Evolutionary conservation across 1,284 basidiomycete genomes (phyloP).

Genomic region (Irpex sp.): DNA sequence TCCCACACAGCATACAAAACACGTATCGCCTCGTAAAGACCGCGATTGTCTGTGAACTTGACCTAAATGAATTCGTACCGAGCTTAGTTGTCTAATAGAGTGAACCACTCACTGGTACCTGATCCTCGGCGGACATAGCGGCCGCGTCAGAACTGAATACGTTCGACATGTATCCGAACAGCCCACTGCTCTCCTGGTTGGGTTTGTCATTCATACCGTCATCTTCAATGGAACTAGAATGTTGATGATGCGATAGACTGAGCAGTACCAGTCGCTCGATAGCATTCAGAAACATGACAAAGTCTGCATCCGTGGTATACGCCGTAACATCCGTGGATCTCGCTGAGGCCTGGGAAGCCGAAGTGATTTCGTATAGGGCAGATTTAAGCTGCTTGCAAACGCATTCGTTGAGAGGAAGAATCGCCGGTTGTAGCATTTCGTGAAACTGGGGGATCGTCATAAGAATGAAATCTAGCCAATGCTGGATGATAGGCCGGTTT

Average conservation of each 20-base stretch:
- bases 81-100: conserved; percentile 5
- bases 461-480: conserved; percentile 96
- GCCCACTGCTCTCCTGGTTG: conserved; percentile 51
- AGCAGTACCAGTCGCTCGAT: conserved; percentile 78
- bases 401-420: conserved; percentile 81
- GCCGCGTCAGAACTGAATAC: conserved; percentile 69
- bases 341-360: conserved; percentile 32
- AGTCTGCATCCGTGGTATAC: conserved; percentile 75
- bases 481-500: conserved; percentile 82
- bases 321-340: conserved; percentile 39
- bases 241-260: conserved; percentile 51
- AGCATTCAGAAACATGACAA: conserved; percentile 79
- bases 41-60: conserved; percentile 66
- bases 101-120: conserved; percentile 46
- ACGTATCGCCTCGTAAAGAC: conserved; percentile 68
- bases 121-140: conserved; percentile 45
- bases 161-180: conserved; percentile 79
- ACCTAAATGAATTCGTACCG: conserved; percentile 35
- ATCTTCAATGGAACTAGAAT: conserved; percentile 57
- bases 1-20: conserved; percentile 71
- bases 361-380: conserved; percentile 54
- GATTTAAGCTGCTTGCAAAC: conserved; percentile 72
- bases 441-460: conserved; percentile 87
- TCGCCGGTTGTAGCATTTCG: conserved; percentile 58
- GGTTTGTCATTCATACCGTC: conserved; percentile 47